Evolutionary conservation across 768 basidiomycete species (phyloP).

Genomic region (Daedaleopsis sinensis): DNA sequence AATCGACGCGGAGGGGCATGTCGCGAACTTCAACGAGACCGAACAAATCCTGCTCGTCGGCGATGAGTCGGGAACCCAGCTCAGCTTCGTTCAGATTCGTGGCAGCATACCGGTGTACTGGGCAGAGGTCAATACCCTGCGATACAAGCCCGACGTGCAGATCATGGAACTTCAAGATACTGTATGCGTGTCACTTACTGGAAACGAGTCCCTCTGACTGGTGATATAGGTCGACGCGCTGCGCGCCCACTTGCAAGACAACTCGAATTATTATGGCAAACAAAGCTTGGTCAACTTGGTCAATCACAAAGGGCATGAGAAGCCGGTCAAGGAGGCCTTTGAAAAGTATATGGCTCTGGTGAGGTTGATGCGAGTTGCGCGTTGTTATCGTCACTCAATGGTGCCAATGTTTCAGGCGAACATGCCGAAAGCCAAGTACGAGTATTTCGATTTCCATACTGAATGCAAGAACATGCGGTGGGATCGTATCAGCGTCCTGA

Average conservation of each 20-base stretch:
- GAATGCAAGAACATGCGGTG: slow-evolving; percentile 95
- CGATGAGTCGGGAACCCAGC: slow-evolving; percentile 49
- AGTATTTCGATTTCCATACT: slow-evolving; percentile 97
- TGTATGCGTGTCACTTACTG: slow-evolving; percentile 46
- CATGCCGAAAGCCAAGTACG: slow-evolving; percentile 74
- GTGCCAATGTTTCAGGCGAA: slow-evolving; percentile 46
- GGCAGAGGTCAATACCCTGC: slow-evolving; percentile 93
- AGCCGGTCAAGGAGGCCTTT: slow-evolving; percentile 93
- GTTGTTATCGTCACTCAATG: not conserved
- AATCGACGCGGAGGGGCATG: slow-evolving; percentile 85
- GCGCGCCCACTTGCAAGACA: slow-evolving; percentile 72
- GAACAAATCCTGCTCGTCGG: slow-evolving; percentile 91
- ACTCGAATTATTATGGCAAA: slow-evolving; percentile 73
- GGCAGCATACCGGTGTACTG: slow-evolving; percentile 95
- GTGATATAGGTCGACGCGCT: slow-evolving; percentile 68
- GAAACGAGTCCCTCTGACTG: slow-evolving; percentile 8
- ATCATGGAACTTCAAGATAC: slow-evolving; percentile 92
- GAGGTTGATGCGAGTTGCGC: not conserved
- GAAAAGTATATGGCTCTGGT: slow-evolving; percentile 77
- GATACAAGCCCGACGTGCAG: slow-evolving; percentile 96
- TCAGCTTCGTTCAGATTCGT: slow-evolving; percentile 92
- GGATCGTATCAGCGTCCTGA: slow-evolving; percentile 85
- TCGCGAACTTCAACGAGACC: slow-evolving; percentile 98
- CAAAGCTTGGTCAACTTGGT: slow-evolving; percentile 88
- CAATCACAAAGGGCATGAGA: slow-evolving; percentile 91